These are phyloP conservation scores for Phaeosphaeriaceae sp. DNA, from an alignment of 2,329 filamentous ascomycete genomes.

Conservation along the genomic window DNA sequence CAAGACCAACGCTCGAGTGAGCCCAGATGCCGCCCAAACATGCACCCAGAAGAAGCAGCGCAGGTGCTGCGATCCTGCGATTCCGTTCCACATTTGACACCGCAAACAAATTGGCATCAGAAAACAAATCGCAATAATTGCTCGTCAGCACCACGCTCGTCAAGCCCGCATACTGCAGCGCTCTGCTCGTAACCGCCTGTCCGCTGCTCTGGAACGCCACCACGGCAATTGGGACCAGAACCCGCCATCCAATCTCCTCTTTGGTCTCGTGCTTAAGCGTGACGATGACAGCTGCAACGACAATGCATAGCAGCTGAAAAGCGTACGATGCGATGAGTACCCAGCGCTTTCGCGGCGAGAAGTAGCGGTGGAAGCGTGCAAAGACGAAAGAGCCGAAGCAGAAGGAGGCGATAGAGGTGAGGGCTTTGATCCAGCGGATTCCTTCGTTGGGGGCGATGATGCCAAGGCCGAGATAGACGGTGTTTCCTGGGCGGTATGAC, in stretches of 20 bases:
- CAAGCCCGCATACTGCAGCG: slow-evolving; percentile 72
- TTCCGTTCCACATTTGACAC: slow-evolving; percentile 61
- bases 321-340: slow-evolving; percentile 61
- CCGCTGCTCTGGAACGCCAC: slow-evolving; percentile 80
- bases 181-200: slow-evolving; percentile 76
- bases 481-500: slow-evolving; percentile 68
- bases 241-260: slow-evolving; percentile 54
- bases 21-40: slow-evolving; percentile 63
- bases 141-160: slow-evolving; percentile 83
- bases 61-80: slow-evolving; percentile 58
- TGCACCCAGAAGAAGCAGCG: slow-evolving; percentile 61
- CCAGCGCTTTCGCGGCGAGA: slow-evolving; percentile 69
- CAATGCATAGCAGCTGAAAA: slow-evolving; percentile 52
- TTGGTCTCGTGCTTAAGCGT: slow-evolving; percentile 48
- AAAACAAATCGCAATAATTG: slow-evolving; percentile 82
- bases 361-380: slow-evolving; percentile 69
- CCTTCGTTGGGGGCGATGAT: slow-evolving; percentile 62
- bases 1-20: slow-evolving; percentile 59
- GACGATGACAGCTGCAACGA: slow-evolving; percentile 52
- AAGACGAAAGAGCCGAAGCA: slow-evolving; percentile 76
- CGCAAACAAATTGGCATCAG: slow-evolving; percentile 63
- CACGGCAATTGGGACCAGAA: slow-evolving; percentile 71
- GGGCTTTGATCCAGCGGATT: slow-evolving; percentile 73
- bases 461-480: slow-evolving; percentile 78
- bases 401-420: slow-evolving; percentile 73